Evolutionary conservation across 345 rosid species (phyloP).

Genomic region (Cardamine resedifolia): DNA sequence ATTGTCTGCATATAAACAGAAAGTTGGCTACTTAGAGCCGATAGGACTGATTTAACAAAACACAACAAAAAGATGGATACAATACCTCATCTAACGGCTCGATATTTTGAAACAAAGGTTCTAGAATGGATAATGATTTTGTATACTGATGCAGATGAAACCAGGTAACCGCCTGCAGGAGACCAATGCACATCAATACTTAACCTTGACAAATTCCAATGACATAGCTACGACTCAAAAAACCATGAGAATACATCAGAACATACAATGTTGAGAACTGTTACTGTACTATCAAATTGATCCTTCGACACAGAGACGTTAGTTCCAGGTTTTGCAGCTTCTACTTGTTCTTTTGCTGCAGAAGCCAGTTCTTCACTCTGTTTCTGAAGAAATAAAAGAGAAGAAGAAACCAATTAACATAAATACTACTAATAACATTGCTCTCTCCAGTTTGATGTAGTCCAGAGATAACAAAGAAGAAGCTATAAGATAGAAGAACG

Average conservation of each 20-base stretch:
- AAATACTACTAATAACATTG: conserved; percentile 12
- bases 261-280: conserved; percentile 76
- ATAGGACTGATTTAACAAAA: conserved; percentile 13
- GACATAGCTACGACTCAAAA: conserved; percentile 2
- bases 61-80: neutral
- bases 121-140: conserved; percentile 73
- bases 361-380: conserved; percentile 71
- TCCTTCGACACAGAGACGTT: conserved; percentile 62
- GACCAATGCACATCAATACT: conserved; percentile 24
- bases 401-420: conserved; percentile 29
- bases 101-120: conserved; percentile 75
- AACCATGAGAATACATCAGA: conserved; percentile 10
- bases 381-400: conserved; percentile 42
- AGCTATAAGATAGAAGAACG: neutral
- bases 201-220: neutral
- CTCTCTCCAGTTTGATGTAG: neutral
- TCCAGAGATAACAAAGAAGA: no score
- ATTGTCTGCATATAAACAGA: conserved; percentile 54
- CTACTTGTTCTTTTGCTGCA: conserved; percentile 66
- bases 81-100: conserved; percentile 86
- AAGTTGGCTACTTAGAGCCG: conserved; percentile 28
- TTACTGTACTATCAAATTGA: conserved; percentile 76
- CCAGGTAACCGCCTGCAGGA: conserved; percentile 78
- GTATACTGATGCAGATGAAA: conserved; percentile 84
- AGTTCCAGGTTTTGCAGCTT: conserved; percentile 48